phyloP scores from a whole-genome alignment of 2,329 filamentous ascomycete species.

The Taxawa tesnikishii region DNA sequence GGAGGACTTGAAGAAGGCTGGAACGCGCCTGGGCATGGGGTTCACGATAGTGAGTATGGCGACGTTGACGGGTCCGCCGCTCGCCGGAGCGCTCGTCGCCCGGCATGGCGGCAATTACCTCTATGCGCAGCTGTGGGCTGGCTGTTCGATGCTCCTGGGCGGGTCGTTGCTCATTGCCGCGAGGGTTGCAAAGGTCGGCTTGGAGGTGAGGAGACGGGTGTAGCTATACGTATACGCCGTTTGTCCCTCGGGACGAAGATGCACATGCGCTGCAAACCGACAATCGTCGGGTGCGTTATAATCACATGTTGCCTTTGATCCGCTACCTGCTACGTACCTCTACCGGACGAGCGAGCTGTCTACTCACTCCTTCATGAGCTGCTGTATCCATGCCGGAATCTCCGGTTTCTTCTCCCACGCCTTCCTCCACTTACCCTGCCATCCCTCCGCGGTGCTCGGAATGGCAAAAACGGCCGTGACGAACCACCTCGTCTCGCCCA shows the following conservation, averaged over 20 bases:
- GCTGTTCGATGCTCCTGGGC: slow-evolving; percentile 17
- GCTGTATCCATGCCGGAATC: slow-evolving; percentile 15
- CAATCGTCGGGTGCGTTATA: too few species aligned
- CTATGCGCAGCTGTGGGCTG: slow-evolving; percentile 33
- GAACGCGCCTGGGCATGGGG: slow-evolving; percentile 36
- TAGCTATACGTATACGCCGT: too few species aligned
- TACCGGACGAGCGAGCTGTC: too few species aligned
- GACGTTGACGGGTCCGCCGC: slow-evolving; percentile 31
- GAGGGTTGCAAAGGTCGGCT: slow-evolving; percentile 16
- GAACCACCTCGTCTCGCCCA: slow-evolving; percentile 52
- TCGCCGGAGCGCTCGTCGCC: slow-evolving; percentile 34
- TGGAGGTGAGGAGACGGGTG: slow-evolving; percentile 14
- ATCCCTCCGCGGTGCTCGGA: slow-evolving; percentile 43
- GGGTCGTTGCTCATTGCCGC: slow-evolving; percentile 15
- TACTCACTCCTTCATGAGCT: slow-evolving; percentile 7
- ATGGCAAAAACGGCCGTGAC: slow-evolving; percentile 60
- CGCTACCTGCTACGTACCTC: too few species aligned
- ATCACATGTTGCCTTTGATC: too few species aligned
- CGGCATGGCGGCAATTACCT: slow-evolving; percentile 27
- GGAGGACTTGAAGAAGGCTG: slow-evolving; percentile 33
- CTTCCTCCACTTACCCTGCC: slow-evolving; percentile 41
- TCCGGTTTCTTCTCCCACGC: slow-evolving; percentile 24
- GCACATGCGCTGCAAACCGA: too few species aligned
- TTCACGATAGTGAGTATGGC: slow-evolving; percentile 33
- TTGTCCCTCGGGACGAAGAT: too few species aligned